Percentiles rank a stretch among this genome's conserved stretches.
Evolutionary conservation across 202 grass and related monocot species (phyloP).

Genomic region (Elaeis oleifera): DNA sequence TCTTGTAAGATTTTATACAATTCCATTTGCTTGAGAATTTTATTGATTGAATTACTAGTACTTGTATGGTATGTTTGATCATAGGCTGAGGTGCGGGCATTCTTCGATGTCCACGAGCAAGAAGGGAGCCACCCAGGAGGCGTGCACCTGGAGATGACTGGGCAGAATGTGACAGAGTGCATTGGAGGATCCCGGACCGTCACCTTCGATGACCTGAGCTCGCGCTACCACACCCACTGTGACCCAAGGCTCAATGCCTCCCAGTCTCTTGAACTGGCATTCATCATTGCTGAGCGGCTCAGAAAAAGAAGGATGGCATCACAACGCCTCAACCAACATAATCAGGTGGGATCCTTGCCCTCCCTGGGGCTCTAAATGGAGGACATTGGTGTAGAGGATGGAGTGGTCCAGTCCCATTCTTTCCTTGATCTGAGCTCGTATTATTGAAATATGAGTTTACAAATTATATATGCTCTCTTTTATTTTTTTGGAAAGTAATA

Average conservation of each 20-base stretch:
- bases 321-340: constrained; percentile 24
- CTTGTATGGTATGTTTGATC: constrained; percentile 2
- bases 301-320: constrained; percentile 62
- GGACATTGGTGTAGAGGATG: too few relatives aligned
- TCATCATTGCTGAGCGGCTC: constrained; percentile 58
- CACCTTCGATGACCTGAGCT: constrained; percentile 66
- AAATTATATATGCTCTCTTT: too few relatives aligned
- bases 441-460: too few relatives aligned
- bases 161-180: constrained; percentile 82
- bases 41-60: neutral
- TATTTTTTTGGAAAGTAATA: too few relatives aligned
- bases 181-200: constrained; percentile 58
- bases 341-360: constrained; percentile 14
- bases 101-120: constrained; percentile 84
- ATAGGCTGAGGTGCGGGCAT: constrained; percentile 74
- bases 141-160: constrained; percentile 80
- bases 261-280: constrained; percentile 74
- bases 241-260: constrained; percentile 81
- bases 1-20: too few relatives aligned
- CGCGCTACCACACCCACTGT: constrained; percentile 68
- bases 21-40: too few relatives aligned
- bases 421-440: too few relatives aligned
- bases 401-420: too few relatives aligned
- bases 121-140: constrained; percentile 82
- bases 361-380: constrained; percentile 25